Evolutionary conservation across 2,329 filamentous ascomycete genomes (phyloP), one percentile per base, ranked within the genome.

Genomic region (Fusarium tricinctum): DNA sequence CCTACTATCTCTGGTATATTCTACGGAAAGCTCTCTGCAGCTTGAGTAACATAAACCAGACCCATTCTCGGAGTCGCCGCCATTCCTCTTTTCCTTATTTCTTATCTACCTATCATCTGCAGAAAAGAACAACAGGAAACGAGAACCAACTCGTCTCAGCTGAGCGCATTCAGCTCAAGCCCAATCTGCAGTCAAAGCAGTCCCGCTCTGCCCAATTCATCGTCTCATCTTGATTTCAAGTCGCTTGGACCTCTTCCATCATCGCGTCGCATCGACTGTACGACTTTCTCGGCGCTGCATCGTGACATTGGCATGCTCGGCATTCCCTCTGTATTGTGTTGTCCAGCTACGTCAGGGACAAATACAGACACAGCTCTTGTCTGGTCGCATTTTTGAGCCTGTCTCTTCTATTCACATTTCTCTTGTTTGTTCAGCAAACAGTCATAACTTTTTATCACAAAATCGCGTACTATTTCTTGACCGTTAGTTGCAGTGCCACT

Each of bases 241-340:
- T 51, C 53, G 47, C 62, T 68, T 62, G 53, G 66, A 54, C 63
- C 52, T 35, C 50, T 42, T 58, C 32, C 46, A 67, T 67, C 66
- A 63, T 63, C 62, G 51, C 45, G 52, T 58, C 50, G 59, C 61
- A 64, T 64, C 54, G 23, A 43, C 55, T 59, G 30, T 52, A 45
- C 61, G 43, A 46, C 19, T 70, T 62, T 70, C 54, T 63, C 56
- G 59, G 64, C 61, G 35, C 46, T 61, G 50, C 58, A 63, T 63
- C 46, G 63, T 68, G 56, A 73, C 69, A 68, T 69, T 74, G 71
- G 72, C 69, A 74, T 74, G 72, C 71, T 68, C 51, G 72, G 53
- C 72, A 74, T 74, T 74, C 72, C 71, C 72, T 64, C 48, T 55
- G 52, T 63, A 49, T 62, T 51, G 48, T 32, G 61, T 67, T 63